These are phyloP conservation scores for Syzygium syzygioides DNA, from an alignment of 441 rosid genomes.

Conservation along the genomic window DNA sequence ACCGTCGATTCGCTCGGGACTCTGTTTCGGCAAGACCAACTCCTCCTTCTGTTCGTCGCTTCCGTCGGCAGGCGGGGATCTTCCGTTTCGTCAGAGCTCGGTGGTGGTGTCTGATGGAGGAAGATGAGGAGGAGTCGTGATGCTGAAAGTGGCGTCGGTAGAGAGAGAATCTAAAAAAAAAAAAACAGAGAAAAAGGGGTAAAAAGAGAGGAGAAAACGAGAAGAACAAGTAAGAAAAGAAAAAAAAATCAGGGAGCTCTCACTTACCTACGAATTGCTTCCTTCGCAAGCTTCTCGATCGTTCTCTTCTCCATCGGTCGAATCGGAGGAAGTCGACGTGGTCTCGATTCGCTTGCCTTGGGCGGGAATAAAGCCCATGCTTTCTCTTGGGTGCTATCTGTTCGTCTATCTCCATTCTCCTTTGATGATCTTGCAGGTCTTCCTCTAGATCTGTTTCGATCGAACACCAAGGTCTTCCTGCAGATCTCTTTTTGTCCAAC, in stretches of 20 bases:
- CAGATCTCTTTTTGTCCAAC: fast-evolving
- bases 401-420: background rate
- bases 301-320: background rate
- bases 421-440: background rate
- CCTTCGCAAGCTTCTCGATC: background rate
- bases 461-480: background rate
- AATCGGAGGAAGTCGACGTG: background rate
- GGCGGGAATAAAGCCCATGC: background rate
- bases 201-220: background rate
- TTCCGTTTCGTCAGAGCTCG: background rate
- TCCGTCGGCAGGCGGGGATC: background rate
- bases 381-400: background rate
- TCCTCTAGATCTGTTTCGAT: fast-evolving
- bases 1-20: background rate
- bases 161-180: background rate
- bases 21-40: too few relatives aligned
- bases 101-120: background rate
- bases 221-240: too few relatives aligned
- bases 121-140: background rate
- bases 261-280: background rate
- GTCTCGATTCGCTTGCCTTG: background rate
- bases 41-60: background rate
- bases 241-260: background rate
- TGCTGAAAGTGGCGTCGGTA: background rate
- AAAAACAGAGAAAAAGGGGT: background rate